Conservation (phyloP, 169 alveolate genomes). For the Besnoitia besnoiti region DNA sequence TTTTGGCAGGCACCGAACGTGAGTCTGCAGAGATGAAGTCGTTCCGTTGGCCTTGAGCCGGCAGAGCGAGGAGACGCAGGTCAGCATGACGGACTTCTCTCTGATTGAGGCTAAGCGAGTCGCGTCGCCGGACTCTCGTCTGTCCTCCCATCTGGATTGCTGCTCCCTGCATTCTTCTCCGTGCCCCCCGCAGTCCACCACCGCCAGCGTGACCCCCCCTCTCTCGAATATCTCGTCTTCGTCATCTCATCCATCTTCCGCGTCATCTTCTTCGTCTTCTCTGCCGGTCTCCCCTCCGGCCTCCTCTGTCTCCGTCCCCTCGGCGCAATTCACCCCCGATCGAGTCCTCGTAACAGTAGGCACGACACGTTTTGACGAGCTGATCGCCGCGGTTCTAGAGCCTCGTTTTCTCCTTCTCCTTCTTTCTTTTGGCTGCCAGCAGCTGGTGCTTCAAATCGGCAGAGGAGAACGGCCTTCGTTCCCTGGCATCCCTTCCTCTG, state of each 20-base stretch:
- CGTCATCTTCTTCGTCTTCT: background rate
- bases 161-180: too few species aligned
- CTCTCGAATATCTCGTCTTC: background rate
- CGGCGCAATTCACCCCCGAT: background rate
- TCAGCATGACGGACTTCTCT: too few species aligned
- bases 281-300: background rate
- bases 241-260: background rate
- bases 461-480: background rate
- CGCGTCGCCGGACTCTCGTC: too few species aligned
- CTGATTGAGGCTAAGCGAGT: too few species aligned
- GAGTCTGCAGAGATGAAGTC: too few species aligned
- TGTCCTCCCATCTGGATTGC: too few species aligned
- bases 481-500: background rate
- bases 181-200: too few species aligned
- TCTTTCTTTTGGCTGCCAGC: slow-evolving; percentile 29
- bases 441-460: slow-evolving; percentile 45
- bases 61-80: too few species aligned
- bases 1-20: too few species aligned
- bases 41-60: too few species aligned
- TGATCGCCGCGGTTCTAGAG: background rate
- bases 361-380: slow-evolving; percentile 47
- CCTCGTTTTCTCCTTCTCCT: slow-evolving; percentile 18
- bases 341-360: slow-evolving; percentile 59
- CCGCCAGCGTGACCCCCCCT: background rate
- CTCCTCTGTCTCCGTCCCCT: background rate